A percentile compares a stretch with the other conserved stretches of the same genome.
phyloP scores from a whole-genome alignment of 805 yeast species.

The Candida succiphila region DNA sequence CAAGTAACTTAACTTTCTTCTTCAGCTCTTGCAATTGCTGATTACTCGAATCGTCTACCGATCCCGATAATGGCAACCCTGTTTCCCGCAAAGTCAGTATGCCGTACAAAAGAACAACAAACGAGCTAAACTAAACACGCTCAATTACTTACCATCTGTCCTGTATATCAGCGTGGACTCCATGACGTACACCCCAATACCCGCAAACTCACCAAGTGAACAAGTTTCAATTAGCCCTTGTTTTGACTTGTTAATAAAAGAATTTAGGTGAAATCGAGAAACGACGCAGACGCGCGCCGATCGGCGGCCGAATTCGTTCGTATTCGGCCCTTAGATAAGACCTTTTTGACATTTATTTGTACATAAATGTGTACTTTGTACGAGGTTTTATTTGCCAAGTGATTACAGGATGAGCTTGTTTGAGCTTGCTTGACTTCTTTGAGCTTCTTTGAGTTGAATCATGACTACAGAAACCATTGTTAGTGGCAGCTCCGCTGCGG shows the following conservation, averaged over 20 bases:
- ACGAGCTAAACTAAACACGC: too few species aligned
- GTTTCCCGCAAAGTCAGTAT: neutral
- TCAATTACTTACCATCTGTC: slow-evolving; percentile 14
- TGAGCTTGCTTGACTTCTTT: too few species aligned
- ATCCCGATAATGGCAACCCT: slow-evolving; percentile 86
- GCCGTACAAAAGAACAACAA: neutral
- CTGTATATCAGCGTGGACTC: slow-evolving; percentile 18
- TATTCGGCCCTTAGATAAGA: too few species aligned
- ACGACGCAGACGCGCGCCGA: neutral
- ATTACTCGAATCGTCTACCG: slow-evolving; percentile 72
- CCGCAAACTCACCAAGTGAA: neutral
- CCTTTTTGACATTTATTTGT: too few species aligned
- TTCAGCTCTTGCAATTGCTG: slow-evolving; percentile 63
- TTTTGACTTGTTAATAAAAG: neutral
- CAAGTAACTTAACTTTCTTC: slow-evolving; percentile 70
- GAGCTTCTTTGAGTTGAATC: too few species aligned
- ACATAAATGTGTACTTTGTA: too few species aligned
- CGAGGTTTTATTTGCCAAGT: too few species aligned
- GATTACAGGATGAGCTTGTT: too few species aligned
- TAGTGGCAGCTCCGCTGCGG: too few species aligned
- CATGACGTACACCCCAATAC: slow-evolving; percentile 5
- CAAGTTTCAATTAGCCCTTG: neutral
- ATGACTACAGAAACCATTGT: too few species aligned
- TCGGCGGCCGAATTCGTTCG: too few species aligned
- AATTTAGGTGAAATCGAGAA: too few species aligned